Conservation (phyloP, 1,284 basidiomycete genomes). For the Melampsora occidentalis region DNA sequence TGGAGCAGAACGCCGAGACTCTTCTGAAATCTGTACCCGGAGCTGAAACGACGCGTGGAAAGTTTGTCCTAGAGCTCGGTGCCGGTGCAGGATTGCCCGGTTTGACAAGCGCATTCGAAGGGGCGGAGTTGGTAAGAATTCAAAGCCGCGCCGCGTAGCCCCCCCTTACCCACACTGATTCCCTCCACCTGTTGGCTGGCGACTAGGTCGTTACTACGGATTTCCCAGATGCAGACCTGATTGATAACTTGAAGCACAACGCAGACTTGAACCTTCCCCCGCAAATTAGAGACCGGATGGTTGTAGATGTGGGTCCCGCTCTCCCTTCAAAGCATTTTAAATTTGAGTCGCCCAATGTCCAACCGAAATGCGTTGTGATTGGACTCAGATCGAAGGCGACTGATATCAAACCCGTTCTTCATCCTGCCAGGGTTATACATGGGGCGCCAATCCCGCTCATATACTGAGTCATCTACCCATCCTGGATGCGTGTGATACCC, state of each 20-base stretch:
- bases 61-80: constrained; percentile 34
- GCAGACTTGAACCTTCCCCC: constrained; percentile 19
- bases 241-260: constrained; percentile 29
- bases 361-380: too few species aligned
- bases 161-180: background rate
- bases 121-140: constrained; percentile 21
- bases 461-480: background rate
- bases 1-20: constrained; percentile 3
- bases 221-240: constrained; percentile 35
- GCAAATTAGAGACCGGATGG: constrained; percentile 2
- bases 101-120: constrained; percentile 12
- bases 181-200: background rate
- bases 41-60: background rate
- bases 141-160: background rate
- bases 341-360: too few species aligned
- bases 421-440: background rate
- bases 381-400: too few species aligned
- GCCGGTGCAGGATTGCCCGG: constrained; percentile 30
- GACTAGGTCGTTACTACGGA: constrained; percentile 32
- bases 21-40: constrained; percentile 11
- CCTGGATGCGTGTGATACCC: background rate
- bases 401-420: too few species aligned
- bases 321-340: background rate
- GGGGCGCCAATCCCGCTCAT: constrained; percentile 25
- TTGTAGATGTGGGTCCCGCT: constrained; percentile 18